Evolutionary conservation across 106 monocot genomes (phyloP), one percentile per base, ranked within the genome.

Genomic region (Allium cepa): DNA sequence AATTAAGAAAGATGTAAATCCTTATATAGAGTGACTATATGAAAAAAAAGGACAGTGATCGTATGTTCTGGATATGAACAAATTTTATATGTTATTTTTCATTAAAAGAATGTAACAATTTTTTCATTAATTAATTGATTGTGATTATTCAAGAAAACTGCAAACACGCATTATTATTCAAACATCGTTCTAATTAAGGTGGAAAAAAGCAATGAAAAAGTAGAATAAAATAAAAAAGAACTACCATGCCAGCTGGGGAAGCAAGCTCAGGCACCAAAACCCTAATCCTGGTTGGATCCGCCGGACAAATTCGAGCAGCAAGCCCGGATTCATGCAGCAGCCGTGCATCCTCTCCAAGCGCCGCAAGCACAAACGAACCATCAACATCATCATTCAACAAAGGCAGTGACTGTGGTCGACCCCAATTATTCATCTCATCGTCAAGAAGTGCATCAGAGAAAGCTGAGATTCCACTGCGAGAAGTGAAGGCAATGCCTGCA

Each of bases 281-380:
- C 50, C 50, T 50, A 4, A 86, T 47, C 22, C 78, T 45, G 17
- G 52, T 8, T 8, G 59, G 45, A 26, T 64, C 70, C 7, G 8
- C 45, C 5, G 36, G 36, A 26, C 64, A 64, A 51, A 81, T 63
- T 52, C 60, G 64, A 46, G 49, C 63, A 12, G 59, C 51, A 49
- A 86, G 60, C 14, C 63, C 62, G 16, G 9, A 11, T n/a, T 79
- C 72, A 56, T 60, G 0, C 14, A 86, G 72, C 15, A 79, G 75
- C 26, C 81, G 79, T 11, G 79, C 85, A 73, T 86, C 85, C 49
- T 70, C 62, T 11, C 85, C 85, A 2, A 86, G 81, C 26, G 85
- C 81, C 16, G 79, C 69, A 22, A 86, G 36, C 22, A 75, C 60
- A 81, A 86, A 76, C 1, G 65, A 10, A 62, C 22, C 36, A 7